These are phyloP conservation scores for Entomortierella chlamydospora DNA, from an alignment of 192 early-diverging fungal species.

Conservation along the genomic window DNA sequence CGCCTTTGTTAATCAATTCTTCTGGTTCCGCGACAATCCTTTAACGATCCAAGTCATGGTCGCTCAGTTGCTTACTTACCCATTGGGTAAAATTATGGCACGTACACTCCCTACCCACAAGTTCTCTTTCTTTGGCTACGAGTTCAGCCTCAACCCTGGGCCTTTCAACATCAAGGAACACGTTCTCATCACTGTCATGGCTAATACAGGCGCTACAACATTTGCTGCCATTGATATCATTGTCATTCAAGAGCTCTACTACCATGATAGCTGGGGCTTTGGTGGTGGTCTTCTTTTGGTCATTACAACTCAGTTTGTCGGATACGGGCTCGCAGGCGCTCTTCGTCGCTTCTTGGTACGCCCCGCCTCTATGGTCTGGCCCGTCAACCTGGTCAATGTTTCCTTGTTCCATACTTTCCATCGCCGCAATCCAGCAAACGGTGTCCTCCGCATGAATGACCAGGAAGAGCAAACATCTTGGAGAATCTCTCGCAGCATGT, in stretches of 20 bases:
- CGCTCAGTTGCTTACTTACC: conserved; percentile 81
- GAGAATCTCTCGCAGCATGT: conserved; percentile 63
- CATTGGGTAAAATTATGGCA: conserved; percentile 76
- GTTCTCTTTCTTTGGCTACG: conserved; percentile 61
- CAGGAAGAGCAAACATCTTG: conserved; percentile 28
- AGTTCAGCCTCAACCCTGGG: conserved; percentile 78
- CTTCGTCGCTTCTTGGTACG: conserved; percentile 85
- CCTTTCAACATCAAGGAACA: conserved; percentile 93
- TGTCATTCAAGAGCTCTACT: conserved; percentile 74
- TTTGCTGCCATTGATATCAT: conserved; percentile 83
- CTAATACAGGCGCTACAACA: conserved; percentile 74
- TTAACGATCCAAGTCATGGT: conserved; percentile 75
- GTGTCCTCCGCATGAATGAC: conserved; percentile 9
- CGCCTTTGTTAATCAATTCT: conserved; percentile 83
- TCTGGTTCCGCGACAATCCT: conserved; percentile 89
- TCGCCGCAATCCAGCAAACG: conserved; percentile 58
- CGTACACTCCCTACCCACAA: conserved; percentile 66
- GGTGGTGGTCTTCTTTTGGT: conserved; percentile 73
- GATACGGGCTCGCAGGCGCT: conserved; percentile 75
- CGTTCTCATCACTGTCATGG: conserved; percentile 84
- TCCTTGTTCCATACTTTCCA: conserved; percentile 85
- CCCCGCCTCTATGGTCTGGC: conserved; percentile 92
- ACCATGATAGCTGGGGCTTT: conserved; percentile 75
- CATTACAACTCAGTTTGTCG: conserved; percentile 71
- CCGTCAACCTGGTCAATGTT: conserved; percentile 77